Conservation (phyloP, 352 stramenopile genomes). For the Discostella stelligera region DNA sequence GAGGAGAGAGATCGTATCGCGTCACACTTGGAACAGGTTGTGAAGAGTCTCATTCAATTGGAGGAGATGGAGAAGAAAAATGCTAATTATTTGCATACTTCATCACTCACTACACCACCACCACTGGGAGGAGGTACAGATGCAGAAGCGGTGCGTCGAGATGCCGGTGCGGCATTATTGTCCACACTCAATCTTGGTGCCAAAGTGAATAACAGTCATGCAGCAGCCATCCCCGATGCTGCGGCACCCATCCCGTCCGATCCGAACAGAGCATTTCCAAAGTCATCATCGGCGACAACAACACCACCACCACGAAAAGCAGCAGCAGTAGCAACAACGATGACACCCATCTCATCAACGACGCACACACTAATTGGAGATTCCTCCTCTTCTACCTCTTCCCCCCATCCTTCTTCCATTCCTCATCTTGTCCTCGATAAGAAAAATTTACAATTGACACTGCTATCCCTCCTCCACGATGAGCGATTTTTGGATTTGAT, state of each 20-base stretch:
- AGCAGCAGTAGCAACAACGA: not conserved
- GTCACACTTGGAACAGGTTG: slow-evolving; percentile 49
- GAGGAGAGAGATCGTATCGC: slow-evolving; percentile 60
- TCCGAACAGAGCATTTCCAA: not conserved
- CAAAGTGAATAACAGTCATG: too few species aligned
- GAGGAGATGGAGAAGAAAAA: slow-evolving; percentile 34
- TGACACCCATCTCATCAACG: too few species aligned
- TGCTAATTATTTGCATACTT: too few species aligned
- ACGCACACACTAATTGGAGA: slow-evolving; percentile 3
- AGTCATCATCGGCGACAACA: too few species aligned
- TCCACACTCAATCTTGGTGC: slow-evolving; percentile 46
- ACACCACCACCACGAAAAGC: too few species aligned
- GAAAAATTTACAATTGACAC: slow-evolving; percentile 74
- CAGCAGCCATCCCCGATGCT: too few species aligned
- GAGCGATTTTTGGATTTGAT: slow-evolving; percentile 82
- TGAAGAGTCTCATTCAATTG: slow-evolving; percentile 50
- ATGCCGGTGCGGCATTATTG: slow-evolving; percentile 49
- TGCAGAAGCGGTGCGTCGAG: not conserved
- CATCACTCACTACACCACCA: not conserved
- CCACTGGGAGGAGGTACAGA: not conserved
- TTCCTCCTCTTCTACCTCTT: slow-evolving; percentile 10
- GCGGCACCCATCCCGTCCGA: not conserved
- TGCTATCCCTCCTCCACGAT: slow-evolving; percentile 80
- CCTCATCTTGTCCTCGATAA: slow-evolving; percentile 72
- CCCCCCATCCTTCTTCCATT: not conserved